Evolutionary conservation across 2,329 filamentous ascomycete species (phyloP), one percentile per base, ranked within the genome.

Genomic region (Pseudogymnoascus sp.): DNA sequence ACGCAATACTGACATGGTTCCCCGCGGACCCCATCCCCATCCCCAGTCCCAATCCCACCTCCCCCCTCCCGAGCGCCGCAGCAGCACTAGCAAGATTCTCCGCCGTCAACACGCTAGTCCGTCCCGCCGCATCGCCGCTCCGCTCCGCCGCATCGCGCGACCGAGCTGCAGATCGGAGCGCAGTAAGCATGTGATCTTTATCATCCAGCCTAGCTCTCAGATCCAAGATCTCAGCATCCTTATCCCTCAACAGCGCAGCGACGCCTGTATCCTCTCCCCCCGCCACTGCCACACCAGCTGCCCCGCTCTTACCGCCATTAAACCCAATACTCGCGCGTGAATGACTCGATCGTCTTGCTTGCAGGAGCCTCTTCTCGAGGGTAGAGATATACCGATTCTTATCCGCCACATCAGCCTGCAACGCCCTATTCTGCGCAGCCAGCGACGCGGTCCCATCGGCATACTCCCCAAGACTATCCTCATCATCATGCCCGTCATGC

Each of bases 311-410:
- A 6, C 51, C 51, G 28, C 51, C 51, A 4, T 41, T 61, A 67
- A 93, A 84, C 0, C 89, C 89, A 65, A 90, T 85, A 5, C 92
- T 96, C 10, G 93, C 86, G 16, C 93, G 87, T 6, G 92, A 93
- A 63, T 96, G 92, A 76, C 93, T 97, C 0, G 92, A 92, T 60
- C 93, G 84, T 43, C 95, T 84, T 39, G 95, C 95, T 73, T 99
- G 95, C 36, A 98, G 80, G 1, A 99, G 80, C 25, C 95, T 86
- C 76, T 96, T 96, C 78, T 99, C 95, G 11, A 99, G 78, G 0
- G 95, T 98, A 28, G 90, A 84, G 70, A 98, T 98, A 75, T 99
- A 99, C 34, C 95, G 89, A 71, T 95, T 98, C 79, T 96, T 97
- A 77, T 99, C 95, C n/a, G 85, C 85, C 57, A 99, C 83, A 75